Percentiles rank a stretch among this genome's conserved stretches.
Conservation (phyloP, 2,329 filamentous ascomycete species). For the Iodosphaeria phyllophila region DNA sequence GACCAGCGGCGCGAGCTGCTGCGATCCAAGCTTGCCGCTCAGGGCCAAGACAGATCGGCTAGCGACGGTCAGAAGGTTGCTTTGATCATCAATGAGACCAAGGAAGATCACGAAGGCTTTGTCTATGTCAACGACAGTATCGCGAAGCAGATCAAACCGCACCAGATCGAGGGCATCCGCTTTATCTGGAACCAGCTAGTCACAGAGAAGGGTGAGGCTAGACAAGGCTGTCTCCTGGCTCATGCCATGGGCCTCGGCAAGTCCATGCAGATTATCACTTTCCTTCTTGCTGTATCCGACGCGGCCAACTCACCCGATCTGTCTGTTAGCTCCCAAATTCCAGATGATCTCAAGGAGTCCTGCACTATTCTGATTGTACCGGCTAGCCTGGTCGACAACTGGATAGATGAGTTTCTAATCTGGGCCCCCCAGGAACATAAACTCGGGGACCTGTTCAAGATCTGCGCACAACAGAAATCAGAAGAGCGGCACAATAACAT, state of each 20-base stretch:
- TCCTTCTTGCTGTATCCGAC: slow-evolving; percentile 58
- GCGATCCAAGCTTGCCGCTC: slow-evolving; percentile 21
- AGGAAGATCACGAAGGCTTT: slow-evolving; percentile 36
- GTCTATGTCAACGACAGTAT: slow-evolving; percentile 49
- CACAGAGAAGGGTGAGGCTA: slow-evolving; percentile 29
- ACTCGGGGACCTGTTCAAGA: slow-evolving; percentile 35
- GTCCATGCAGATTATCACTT: slow-evolving; percentile 75
- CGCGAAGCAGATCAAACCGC: slow-evolving; percentile 48
- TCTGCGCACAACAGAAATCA: slow-evolving; percentile 23
- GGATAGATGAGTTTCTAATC: slow-evolving; percentile 54
- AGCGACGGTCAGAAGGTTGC: slow-evolving; percentile 20
- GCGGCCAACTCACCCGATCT: slow-evolving; percentile 40
- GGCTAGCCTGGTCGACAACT: slow-evolving; percentile 58
- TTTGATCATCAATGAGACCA: slow-evolving; percentile 49
- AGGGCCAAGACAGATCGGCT: slow-evolving; percentile 21
- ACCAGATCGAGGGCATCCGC: slow-evolving; percentile 65
- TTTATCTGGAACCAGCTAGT: slow-evolving; percentile 83
- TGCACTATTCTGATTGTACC: slow-evolving; percentile 62
- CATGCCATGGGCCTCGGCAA: slow-evolving; percentile 90
- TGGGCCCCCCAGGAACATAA: slow-evolving; percentile 41
- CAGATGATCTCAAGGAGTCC: slow-evolving; percentile 38
- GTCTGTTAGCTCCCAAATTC: slow-evolving; percentile 45
- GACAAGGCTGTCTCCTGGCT: slow-evolving; percentile 64
- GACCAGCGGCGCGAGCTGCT: slow-evolving; percentile 29
- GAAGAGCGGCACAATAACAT: slow-evolving; percentile 26